These are phyloP conservation scores for Mediolabrus comicus DNA, from an alignment of 108 stramenopile genomes.

Conservation along the genomic window DNA sequence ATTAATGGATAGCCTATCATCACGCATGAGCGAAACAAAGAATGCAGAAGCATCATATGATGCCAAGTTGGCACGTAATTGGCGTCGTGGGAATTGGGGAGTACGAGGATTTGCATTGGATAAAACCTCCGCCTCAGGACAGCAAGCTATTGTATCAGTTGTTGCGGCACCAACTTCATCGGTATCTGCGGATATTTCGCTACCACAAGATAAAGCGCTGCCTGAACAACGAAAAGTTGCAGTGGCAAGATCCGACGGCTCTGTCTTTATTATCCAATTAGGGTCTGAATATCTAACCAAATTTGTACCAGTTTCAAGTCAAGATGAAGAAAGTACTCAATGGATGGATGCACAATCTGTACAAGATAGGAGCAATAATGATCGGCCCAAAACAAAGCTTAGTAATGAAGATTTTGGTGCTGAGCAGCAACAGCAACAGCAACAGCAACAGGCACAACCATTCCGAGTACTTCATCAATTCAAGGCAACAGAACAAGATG, in stretches of 20 bases:
- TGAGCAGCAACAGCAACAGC: not conserved
- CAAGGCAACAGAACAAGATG: conserved; percentile 31
- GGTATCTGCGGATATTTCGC: not conserved
- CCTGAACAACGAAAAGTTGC: conserved; percentile 25
- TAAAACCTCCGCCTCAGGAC: conserved; percentile 8
- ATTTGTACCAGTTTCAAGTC: conserved; percentile 32
- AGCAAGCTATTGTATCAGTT: not conserved
- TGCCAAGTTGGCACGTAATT: conserved; percentile 42
- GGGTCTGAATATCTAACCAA: conserved; percentile 58
- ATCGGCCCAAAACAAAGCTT: conserved; percentile 1
- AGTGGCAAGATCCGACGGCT: conserved; percentile 67
- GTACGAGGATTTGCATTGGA: conserved; percentile 44
- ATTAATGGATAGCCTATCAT: conserved; percentile 18
- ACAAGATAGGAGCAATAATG: conserved; percentile 1
- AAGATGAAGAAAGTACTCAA: conserved; percentile 5
- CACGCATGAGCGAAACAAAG: conserved; percentile 28
- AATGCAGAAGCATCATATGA: conserved; percentile 34
- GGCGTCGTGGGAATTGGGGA: conserved; percentile 48
- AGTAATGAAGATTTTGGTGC: not conserved
- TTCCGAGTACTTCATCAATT: conserved; percentile 46
- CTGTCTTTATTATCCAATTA: conserved; percentile 49
- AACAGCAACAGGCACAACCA: conserved; percentile 12
- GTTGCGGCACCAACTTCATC: conserved; percentile 5
- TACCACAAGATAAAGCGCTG: conserved; percentile 25
- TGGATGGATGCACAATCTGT: conserved; percentile 7